Conservation (phyloP, 2,329 filamentous ascomycete species). For the Ilyonectria sp. region DNA sequence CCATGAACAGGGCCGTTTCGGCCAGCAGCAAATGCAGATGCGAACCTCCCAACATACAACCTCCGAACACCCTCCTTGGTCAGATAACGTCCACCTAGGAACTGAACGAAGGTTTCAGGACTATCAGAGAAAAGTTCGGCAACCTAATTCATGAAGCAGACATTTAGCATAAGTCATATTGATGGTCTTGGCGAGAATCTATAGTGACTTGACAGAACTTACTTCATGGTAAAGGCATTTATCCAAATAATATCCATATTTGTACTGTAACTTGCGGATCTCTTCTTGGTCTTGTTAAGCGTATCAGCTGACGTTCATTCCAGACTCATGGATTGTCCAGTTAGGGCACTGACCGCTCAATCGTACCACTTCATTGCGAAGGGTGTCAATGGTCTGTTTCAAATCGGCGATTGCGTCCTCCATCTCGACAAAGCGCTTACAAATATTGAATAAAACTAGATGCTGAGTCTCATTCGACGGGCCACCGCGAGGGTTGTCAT, state of each 20-base stretch:
- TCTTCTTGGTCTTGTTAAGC: constrained; percentile 19
- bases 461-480: not conserved
- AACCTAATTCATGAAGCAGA: not conserved
- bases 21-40: constrained; percentile 7
- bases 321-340: not conserved
- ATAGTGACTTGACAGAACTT: not conserved
- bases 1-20: constrained; percentile 24
- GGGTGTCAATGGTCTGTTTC: constrained; percentile 7
- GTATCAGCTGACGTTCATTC: not conserved
- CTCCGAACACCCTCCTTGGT: constrained; percentile 21
- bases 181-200: not conserved
- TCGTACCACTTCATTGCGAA: constrained; percentile 11
- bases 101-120: constrained; percentile 23
- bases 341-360: constrained; percentile 15
- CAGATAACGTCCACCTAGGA: constrained; percentile 16
- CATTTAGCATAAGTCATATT: not conserved
- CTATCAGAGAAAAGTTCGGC: constrained; percentile 22
- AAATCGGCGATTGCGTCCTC: constrained; percentile 13
- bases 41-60: constrained; percentile 21
- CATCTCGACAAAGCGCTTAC: constrained; percentile 9
- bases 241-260: constrained; percentile 31
- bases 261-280: constrained; percentile 26
- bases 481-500: not conserved
- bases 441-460: not conserved
- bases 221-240: constrained; percentile 30